phyloP scores from a whole-genome alignment of 2,329 filamentous ascomycete genomes.

The Exutisphaerella laricina region DNA sequence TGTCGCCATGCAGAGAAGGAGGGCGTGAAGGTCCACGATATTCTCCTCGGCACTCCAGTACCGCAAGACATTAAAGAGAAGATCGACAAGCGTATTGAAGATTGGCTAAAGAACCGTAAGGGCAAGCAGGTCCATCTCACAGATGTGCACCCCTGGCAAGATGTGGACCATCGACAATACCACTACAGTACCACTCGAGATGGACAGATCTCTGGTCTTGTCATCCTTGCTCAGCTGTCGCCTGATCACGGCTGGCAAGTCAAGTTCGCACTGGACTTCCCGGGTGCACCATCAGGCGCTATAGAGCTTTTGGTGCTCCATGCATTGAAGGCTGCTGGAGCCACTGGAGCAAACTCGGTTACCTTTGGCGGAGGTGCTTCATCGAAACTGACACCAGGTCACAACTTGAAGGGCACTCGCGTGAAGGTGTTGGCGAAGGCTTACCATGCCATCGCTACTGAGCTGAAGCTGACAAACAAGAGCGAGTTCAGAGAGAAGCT shows the following conservation, averaged over 20 bases:
- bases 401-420: conserved; percentile 73
- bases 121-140: conserved; percentile 86
- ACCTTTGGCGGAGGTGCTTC: conserved; percentile 85
- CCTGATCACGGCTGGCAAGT: conserved; percentile 85
- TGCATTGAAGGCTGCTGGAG: conserved; percentile 57
- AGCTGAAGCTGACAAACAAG: conserved; percentile 77
- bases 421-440: conserved; percentile 76
- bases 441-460: conserved; percentile 74
- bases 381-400: conserved; percentile 66
- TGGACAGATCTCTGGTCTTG: conserved; percentile 67
- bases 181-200: conserved; percentile 71
- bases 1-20: conserved; percentile 75
- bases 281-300: conserved; percentile 73
- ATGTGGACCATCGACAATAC: conserved; percentile 76
- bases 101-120: conserved; percentile 76
- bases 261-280: conserved; percentile 95
- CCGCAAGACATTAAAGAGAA: conserved; percentile 63
- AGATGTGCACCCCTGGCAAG: conserved; percentile 82
- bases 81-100: conserved; percentile 65
- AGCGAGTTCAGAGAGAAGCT: conserved; percentile 88
- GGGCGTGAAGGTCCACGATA: conserved; percentile 72
- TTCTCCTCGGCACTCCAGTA: conserved; percentile 58
- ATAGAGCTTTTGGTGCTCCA: conserved; percentile 78
- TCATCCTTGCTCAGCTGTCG: conserved; percentile 76
- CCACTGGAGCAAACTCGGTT: conserved; percentile 58